Evolutionary conservation across 352 stramenopile species (phyloP).

Genomic region (Globisporangium carolinianum): DNA sequence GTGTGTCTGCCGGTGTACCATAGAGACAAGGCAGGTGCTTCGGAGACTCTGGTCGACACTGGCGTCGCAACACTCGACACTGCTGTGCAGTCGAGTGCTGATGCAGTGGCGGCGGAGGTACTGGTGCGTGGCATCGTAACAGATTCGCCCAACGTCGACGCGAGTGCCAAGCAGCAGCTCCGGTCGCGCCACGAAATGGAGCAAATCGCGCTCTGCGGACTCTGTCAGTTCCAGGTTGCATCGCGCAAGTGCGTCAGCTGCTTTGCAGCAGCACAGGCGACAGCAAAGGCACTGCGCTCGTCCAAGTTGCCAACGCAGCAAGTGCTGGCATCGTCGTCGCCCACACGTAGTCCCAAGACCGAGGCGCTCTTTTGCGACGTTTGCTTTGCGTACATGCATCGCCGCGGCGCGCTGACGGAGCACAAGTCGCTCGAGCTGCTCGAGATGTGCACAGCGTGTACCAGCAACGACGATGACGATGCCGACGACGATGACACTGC

Average conservation of each 20-base stretch:
- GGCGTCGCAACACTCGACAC: too few relatives aligned
- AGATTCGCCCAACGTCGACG: neutral
- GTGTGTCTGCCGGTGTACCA: slow-evolving; percentile 34
- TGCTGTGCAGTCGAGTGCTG: too few relatives aligned
- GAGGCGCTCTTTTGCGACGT: slow-evolving; percentile 55
- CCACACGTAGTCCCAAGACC: neutral
- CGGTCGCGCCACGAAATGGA: slow-evolving; percentile 25
- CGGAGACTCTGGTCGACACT: too few relatives aligned
- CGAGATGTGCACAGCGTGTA: slow-evolving; percentile 39
- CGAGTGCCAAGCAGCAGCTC: neutral
- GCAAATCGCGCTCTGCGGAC: slow-evolving; percentile 31
- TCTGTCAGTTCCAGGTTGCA: slow-evolving; percentile 62
- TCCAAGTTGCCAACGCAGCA: slow-evolving; percentile 1
- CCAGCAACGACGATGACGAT: slow-evolving; percentile 12
- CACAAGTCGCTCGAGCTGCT: slow-evolving; percentile 35
- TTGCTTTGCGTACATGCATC: slow-evolving; percentile 55
- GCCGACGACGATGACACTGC: neutral
- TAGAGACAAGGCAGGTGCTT: slow-evolving; percentile 11
- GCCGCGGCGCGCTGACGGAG: slow-evolving; percentile 27
- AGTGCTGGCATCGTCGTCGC: neutral
- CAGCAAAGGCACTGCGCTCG: slow-evolving; percentile 3
- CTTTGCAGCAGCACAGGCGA: neutral
- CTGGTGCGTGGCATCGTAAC: too few relatives aligned
- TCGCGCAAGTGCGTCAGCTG: slow-evolving; percentile 44
- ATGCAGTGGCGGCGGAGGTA: neutral